A percentile compares a stretch with the other conserved stretches of the same genome.
Evolutionary conservation across 768 basidiomycete genomes (phyloP).

Genomic region (Phaeolepiota aurea): DNA sequence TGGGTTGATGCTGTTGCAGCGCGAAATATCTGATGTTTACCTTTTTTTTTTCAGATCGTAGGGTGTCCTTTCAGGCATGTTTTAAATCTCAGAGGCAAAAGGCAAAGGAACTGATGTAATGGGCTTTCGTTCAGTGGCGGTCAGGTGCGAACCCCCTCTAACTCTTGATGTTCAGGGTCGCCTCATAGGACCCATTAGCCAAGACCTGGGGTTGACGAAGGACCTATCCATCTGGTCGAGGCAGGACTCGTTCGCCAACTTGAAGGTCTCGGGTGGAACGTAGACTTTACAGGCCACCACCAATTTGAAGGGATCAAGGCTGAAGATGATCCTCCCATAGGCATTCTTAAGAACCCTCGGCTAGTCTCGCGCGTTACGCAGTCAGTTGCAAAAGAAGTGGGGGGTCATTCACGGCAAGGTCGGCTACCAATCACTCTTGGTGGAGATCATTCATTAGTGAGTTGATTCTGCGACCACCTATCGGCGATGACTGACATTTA

Average conservation of each 20-base stretch:
- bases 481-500: no score
- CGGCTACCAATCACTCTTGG: conserved; percentile 86
- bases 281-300: conserved; percentile 85
- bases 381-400: conserved; percentile 72
- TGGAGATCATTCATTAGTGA: conserved; percentile 89
- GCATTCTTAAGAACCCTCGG: conserved; percentile 84
- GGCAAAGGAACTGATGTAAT: conserved; percentile 4
- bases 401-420: conserved; percentile 66
- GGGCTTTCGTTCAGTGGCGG: conserved; percentile 43
- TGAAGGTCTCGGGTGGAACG: conserved; percentile 75
- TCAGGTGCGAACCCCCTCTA: conserved; percentile 45
- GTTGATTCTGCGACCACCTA: conserved; percentile 16
- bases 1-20: conserved; percentile 22
- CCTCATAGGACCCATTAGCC: no score
- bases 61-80: conserved; percentile 93
- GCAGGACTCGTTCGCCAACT: conserved; percentile 80
- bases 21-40: no score
- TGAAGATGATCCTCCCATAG: conserved; percentile 69
- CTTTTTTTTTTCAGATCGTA: conserved; percentile 52
- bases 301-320: conserved; percentile 72
- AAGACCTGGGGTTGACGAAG: conserved; percentile 75
- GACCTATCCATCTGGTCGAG: conserved; percentile 82
- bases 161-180: no score
- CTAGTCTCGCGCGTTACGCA: conserved; percentile 78
- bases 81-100: conserved; percentile 4